phyloP scores from a whole-genome alignment of 2,329 filamentous ascomycete genomes.

The Talaromyces sp. region DNA sequence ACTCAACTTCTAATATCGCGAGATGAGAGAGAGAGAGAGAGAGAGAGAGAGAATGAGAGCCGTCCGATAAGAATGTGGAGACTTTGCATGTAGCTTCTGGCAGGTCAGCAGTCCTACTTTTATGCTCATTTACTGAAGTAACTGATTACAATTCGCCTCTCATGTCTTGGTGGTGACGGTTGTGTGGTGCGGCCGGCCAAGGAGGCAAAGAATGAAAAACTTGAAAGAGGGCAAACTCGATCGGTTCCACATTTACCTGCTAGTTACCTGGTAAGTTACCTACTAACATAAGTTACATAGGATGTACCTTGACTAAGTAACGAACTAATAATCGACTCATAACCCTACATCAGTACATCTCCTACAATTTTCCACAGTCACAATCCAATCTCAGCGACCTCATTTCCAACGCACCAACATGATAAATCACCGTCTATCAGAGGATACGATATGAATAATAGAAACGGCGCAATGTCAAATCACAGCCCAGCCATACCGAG shows the following conservation, averaged over 20 bases:
- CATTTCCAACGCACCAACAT: neutral
- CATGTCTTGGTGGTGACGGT: neutral
- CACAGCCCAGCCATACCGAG: neutral
- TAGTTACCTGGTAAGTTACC: too few species aligned
- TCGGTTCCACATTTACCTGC: neutral
- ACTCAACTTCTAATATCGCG: constrained; percentile 2
- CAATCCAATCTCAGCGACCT: neutral
- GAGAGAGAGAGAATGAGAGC: neutral
- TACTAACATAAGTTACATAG: too few species aligned
- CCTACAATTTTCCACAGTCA: neutral
- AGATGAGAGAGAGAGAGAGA: neutral
- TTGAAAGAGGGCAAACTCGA: neutral
- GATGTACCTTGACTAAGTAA: too few species aligned
- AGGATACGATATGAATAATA: neutral
- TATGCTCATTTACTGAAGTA: too few species aligned
- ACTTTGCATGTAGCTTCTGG: neutral
- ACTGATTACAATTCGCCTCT: neutral
- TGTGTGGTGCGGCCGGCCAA: neutral
- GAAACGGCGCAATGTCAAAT: neutral
- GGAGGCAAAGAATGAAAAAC: neutral
- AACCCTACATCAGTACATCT: too few species aligned
- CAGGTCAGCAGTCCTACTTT: neutral
- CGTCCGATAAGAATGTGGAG: neutral
- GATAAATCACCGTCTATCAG: too few species aligned
- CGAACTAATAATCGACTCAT: too few species aligned